Conservation (phyloP, 1,284 basidiomycete species). For the Kalmanozyma brasiliensis region DNA sequence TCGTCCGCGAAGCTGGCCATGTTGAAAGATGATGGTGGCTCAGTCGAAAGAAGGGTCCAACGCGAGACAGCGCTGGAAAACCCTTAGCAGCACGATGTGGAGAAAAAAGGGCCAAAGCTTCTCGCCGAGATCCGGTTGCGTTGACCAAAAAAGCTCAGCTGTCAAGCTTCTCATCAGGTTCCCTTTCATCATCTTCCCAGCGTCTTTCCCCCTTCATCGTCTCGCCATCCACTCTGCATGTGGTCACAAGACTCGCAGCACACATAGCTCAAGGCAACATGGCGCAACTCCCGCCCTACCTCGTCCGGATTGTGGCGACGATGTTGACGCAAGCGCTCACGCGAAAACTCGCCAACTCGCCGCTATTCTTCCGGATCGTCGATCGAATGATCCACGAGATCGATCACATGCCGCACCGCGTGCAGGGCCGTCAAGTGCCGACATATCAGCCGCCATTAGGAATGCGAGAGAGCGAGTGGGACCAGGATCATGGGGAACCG, state of each 20-base stretch:
- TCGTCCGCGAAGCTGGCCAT: constrained; percentile 79
- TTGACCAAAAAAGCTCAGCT: constrained; percentile 33
- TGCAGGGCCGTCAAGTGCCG: constrained; percentile 52
- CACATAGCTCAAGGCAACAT: constrained; percentile 21
- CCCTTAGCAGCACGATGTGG: constrained; percentile 22
- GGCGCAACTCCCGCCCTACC: constrained; percentile 54
- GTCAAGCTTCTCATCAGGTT: background rate
- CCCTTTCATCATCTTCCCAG: background rate
- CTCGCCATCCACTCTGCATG: too few relatives aligned
- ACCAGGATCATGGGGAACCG: constrained; percentile 51
- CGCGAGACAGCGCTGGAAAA: too few relatives aligned
- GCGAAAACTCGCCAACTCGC: constrained; percentile 48
- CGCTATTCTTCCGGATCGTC: constrained; percentile 54
- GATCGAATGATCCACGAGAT: constrained; percentile 60
- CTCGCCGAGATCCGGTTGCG: constrained; percentile 12
- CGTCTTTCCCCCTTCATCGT: too few relatives aligned
- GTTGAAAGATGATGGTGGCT: background rate
- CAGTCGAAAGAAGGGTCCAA: constrained; percentile 14
- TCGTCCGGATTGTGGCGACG: constrained; percentile 51
- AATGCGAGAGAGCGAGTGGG: constrained; percentile 52
- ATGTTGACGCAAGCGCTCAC: constrained; percentile 54
- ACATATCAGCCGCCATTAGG: constrained; percentile 52
- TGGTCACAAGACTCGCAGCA: background rate
- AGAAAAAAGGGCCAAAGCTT: constrained; percentile 13
- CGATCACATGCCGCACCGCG: constrained; percentile 54